Base-by-base conservation (phyloP, 192 early-diverging fungal species). In the Backusella australiensis region DNA sequence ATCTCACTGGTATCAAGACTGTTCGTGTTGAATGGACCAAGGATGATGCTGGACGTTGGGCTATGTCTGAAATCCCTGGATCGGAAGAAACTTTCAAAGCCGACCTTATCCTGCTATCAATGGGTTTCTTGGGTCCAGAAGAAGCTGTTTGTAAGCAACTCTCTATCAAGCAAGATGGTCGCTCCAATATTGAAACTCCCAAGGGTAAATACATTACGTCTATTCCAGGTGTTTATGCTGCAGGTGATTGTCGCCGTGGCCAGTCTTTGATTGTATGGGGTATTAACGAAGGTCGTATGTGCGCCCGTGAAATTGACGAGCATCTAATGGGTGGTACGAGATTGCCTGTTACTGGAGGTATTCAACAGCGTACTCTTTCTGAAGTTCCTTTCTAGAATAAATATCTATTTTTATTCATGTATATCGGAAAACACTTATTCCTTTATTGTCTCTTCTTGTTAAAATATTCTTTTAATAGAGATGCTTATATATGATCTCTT, bases 261-360 rank as follows among this genome's bases (percentile, higher is more conserved):
- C 96, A 97, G 88, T 91, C 89, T 44, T 84, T 99, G 71, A 96
- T 99, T 78, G 98, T 99, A 36, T 97, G 96, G 95, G 98, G 94
- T 79, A 98, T 99, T 85, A 98, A 97, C 81, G 98, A 99, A 83
- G 98, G 98, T 65, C 91, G 98, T 68, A 92, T 96, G 86, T 93
- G 93, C 65, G 98, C 98, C 9, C 90, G 97, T 32, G 95, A 98
- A 82, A 88, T 98, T 26, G 98, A 99, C 79, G 76, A 92, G 74
- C 90, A 85, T 80, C 79, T 99, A 78, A 90, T 89, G 82, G 93
- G 92, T 74, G 86, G 86, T 79, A 98, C 95, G 21, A 84, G 89
- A 15, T 77, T 99, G 80, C 97, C 97, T 5, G 92, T 96, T 14
- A 83, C 93, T 6, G 98, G 98, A 56, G 98, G 98, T 75, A 86